Evolutionary conservation across 192 early-diverging fungal genomes (phyloP).

Genomic region (Backusella mclennaniae): DNA sequence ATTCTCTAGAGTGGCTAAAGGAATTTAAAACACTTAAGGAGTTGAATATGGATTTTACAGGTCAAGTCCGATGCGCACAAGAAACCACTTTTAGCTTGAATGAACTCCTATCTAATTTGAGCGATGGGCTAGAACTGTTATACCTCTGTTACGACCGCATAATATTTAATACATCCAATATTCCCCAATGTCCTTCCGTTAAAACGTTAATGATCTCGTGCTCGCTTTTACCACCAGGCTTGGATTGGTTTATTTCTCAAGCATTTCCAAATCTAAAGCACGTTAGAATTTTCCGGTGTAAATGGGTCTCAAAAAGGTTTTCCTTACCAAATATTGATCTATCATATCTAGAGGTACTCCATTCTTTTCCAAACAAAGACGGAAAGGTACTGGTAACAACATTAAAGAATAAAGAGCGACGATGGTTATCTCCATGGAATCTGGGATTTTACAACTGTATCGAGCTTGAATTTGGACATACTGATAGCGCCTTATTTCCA

Average conservation of each 20-base stretch:
- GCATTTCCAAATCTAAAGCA: background rate
- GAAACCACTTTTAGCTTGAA: background rate
- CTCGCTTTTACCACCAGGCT: background rate
- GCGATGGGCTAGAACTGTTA: background rate
- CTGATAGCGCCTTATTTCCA: background rate
- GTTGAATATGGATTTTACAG: background rate
- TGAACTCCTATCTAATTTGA: background rate
- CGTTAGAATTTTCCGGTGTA: background rate
- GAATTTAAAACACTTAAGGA: background rate
- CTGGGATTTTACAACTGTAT: background rate
- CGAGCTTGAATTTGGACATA: background rate
- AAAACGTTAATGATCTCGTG: background rate
- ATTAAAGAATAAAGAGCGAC: background rate
- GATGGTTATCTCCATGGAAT: background rate
- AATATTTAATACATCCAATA: background rate
- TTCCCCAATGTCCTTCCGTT: background rate
- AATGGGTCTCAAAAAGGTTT: background rate
- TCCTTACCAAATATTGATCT: background rate
- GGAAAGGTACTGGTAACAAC: background rate
- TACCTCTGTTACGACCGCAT: background rate
- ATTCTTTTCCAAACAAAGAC: background rate
- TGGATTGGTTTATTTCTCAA: background rate
- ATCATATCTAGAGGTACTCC: background rate
- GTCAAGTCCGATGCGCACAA: background rate
- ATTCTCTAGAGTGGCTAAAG: background rate